Conservation (phyloP, 495 filamentous ascomycete species). For the Hypoxylon cercidicola region DNA sequence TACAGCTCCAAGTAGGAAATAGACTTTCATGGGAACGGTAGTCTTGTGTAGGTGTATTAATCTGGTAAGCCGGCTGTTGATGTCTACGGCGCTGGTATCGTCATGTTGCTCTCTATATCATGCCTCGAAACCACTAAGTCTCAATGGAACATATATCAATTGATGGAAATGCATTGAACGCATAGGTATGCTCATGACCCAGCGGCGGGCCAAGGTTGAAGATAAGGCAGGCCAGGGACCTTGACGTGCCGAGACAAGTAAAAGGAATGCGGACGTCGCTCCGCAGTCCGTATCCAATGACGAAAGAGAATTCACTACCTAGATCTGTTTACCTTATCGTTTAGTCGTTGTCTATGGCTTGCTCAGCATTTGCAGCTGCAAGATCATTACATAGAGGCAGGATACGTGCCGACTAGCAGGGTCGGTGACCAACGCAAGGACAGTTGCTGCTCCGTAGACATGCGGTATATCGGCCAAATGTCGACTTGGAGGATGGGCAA, state of each 20-base stretch:
- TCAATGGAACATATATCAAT: too few relatives aligned
- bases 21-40: too few relatives aligned
- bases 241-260: constrained; percentile 6
- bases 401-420: background rate
- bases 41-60: too few relatives aligned
- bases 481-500: constrained; percentile 1
- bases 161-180: too few relatives aligned
- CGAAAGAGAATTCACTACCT: background rate
- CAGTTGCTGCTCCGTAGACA: background rate
- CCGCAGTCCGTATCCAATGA: constrained; percentile 12
- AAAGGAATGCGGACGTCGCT: background rate
- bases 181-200: too few relatives aligned
- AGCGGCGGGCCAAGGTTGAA: too few relatives aligned
- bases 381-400: constrained; percentile 13
- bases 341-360: constrained; percentile 8
- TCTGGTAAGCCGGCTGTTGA: too few relatives aligned
- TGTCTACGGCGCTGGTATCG: too few relatives aligned
- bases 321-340: constrained; percentile 12
- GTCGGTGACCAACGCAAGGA: background rate
- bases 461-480: constrained; percentile 1
- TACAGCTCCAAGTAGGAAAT: too few relatives aligned
- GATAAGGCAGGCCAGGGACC: constrained; percentile 1
- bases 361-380: constrained; percentile 21
- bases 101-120: too few relatives aligned
- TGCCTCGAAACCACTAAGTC: too few relatives aligned